Evolutionary conservation across 2,329 filamentous ascomycete genomes (phyloP).

Genomic region (Colletotrichum acutatum): DNA sequence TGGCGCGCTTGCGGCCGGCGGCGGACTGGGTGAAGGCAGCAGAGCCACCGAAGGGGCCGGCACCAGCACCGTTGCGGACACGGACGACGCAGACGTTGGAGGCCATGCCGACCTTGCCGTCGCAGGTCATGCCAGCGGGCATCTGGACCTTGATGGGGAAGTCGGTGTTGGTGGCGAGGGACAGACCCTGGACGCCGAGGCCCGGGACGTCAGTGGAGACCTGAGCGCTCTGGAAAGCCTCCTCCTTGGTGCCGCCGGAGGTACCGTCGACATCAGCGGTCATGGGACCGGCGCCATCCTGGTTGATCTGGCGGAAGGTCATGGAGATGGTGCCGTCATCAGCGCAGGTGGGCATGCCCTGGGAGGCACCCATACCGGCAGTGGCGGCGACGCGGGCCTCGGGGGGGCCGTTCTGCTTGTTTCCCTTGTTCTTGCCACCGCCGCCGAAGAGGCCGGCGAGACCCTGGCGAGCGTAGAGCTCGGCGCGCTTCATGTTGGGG

Average conservation of each 20-base stretch:
- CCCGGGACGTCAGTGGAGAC: constrained; percentile 73
- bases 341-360: constrained; percentile 69
- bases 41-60: constrained; percentile 75
- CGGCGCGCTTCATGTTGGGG: constrained; percentile 40
- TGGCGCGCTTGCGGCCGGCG: constrained; percentile 68
- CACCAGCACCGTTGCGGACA: constrained; percentile 69
- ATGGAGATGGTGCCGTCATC: constrained; percentile 71
- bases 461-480: constrained; percentile 38
- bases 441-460: constrained; percentile 42
- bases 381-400: constrained; percentile 66
- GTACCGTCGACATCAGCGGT: constrained; percentile 70
- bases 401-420: constrained; percentile 52
- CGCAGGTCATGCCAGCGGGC: constrained; percentile 75
- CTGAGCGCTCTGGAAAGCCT: constrained; percentile 68
- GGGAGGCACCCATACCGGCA: constrained; percentile 62
- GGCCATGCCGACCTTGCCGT: constrained; percentile 67
- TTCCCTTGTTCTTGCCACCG: constrained; percentile 48
- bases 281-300: constrained; percentile 75
- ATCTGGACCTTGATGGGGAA: constrained; percentile 74
- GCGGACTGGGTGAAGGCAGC: constrained; percentile 72
- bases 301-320: constrained; percentile 78
- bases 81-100: constrained; percentile 73
- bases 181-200: constrained; percentile 65
- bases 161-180: constrained; percentile 68
- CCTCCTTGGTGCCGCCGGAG: constrained; percentile 69